phyloP scores from a whole-genome alignment of 1,284 basidiomycete genomes.

The Xerocomus amazonicus region DNA sequence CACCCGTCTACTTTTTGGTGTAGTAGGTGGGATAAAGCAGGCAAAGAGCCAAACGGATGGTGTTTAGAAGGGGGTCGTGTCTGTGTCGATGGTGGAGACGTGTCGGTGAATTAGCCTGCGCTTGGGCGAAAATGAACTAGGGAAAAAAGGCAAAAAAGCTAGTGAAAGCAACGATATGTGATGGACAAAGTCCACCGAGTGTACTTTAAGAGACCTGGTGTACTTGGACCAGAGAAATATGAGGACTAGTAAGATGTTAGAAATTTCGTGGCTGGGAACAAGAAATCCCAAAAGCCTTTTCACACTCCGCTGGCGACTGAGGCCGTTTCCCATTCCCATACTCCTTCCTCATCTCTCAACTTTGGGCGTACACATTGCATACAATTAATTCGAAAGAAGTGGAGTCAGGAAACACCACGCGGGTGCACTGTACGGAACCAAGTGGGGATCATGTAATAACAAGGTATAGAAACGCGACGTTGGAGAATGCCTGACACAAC shows the following conservation, averaged over 20 bases:
- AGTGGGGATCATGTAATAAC: slow-evolving; percentile 34
- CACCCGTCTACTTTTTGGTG: slow-evolving; percentile 33
- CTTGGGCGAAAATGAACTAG: slow-evolving; percentile 27
- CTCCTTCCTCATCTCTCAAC: background rate
- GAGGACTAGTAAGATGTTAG: slow-evolving; percentile 48
- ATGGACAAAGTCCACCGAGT: slow-evolving; percentile 30
- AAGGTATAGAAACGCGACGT: slow-evolving; percentile 23
- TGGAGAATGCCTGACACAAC: slow-evolving; percentile 27
- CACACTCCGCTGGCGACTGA: slow-evolving; percentile 38
- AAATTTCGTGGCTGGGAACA: slow-evolving; percentile 41
- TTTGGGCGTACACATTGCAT: too few species aligned
- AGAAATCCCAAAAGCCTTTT: slow-evolving; percentile 35
- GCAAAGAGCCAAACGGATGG: slow-evolving; percentile 17
- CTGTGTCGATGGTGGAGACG: slow-evolving; percentile 24
- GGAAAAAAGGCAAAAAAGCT: slow-evolving; percentile 15
- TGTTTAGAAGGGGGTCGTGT: slow-evolving; percentile 32
- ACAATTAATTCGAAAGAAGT: too few species aligned
- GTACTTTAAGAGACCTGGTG: slow-evolving; percentile 35
- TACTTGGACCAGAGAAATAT: slow-evolving; percentile 37
- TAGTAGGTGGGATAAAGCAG: slow-evolving; percentile 27
- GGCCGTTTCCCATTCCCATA: too few species aligned
- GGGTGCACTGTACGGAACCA: slow-evolving; percentile 9
- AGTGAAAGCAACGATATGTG: slow-evolving; percentile 33
- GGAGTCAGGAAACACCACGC: slow-evolving; percentile 14
- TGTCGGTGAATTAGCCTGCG: slow-evolving; percentile 34